Evolutionary conservation across 345 rosid genomes (phyloP), one percentile per base, ranked within the genome.

Genomic region (Citrus australasica): DNA sequence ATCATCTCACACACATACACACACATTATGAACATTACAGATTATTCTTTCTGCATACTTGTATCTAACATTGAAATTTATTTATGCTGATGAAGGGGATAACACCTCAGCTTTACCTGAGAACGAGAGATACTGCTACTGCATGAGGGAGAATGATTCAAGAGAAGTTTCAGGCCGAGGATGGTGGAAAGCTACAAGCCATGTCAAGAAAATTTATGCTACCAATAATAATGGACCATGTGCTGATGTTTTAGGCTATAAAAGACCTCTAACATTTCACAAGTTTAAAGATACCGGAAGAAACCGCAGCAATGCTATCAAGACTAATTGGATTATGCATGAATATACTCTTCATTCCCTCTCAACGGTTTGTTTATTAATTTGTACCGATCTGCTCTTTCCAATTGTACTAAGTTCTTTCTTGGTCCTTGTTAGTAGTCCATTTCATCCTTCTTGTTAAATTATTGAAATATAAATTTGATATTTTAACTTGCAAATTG

Each of bases 101-200:
- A 37, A 35, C 7, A 77, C 33, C 11, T 25, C n/a, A 9, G 78
- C 58, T 0, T 28, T 82, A 30, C 51, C 48, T 46, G 63, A 76
- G 5, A 76, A 79, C 25, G 85, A 82, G 59, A 79, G 77, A 37
- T 79, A 78, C 46, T 82, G 32, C 46, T 82, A 40, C 69, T 82
- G 85, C 27, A 76, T 63, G 69, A 82, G 51, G 66, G 81, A 73
- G 9, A 80, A 75, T 55, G 84, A 82, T 24, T 86, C 89, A 0
- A 66, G 87, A 13, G 86, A 84, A 82, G 89, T 86, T 1, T 4
- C 25, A 2, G 87, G 89, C 1, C 71, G 67, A 51, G 89, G 87
- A 48, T 86, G 89, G 89, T 86, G 89, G 89, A 86, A 86, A 72
- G 87, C 89, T 2, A 86, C 89, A 4, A 84, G 89, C 76, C 87